These are phyloP conservation scores for Saturnispora sekii DNA, from an alignment of 805 yeast genomes.

Conservation along the genomic window DNA sequence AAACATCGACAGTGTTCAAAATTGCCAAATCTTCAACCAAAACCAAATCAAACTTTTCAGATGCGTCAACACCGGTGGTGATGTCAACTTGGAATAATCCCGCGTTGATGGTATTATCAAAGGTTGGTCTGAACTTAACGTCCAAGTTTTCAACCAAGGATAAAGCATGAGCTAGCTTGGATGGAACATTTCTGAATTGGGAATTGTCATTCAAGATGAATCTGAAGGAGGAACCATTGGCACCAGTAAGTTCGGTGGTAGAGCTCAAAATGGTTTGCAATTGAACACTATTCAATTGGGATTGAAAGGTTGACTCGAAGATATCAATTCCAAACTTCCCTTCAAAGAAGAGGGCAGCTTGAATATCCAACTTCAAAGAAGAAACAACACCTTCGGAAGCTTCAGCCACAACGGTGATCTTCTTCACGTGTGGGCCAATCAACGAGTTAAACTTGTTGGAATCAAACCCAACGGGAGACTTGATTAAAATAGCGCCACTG, in stretches of 20 bases:
- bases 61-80: slow-evolving; percentile 23
- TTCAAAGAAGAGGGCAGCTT: slow-evolving; percentile 55
- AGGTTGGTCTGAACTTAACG: slow-evolving; percentile 52
- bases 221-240: slow-evolving; percentile 31
- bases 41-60: slow-evolving; percentile 54
- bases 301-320: slow-evolving; percentile 38
- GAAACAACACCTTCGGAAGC: slow-evolving; percentile 22
- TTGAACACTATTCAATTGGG: slow-evolving; percentile 21
- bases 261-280: slow-evolving; percentile 18
- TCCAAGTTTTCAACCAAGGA: slow-evolving; percentile 49
- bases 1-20: slow-evolving; percentile 50
- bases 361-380: slow-evolving; percentile 58
- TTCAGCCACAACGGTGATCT: slow-evolving; percentile 63
- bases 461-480: slow-evolving; percentile 78
- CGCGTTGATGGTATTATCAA: slow-evolving; percentile 62
- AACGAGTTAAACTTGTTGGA: slow-evolving; percentile 45
- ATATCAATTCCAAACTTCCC: slow-evolving; percentile 35
- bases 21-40: slow-evolving; percentile 53
- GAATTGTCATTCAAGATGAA: slow-evolving; percentile 67
- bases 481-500: slow-evolving; percentile 56
- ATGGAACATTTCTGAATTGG: slow-evolving; percentile 43
- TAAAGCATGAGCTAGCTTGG: slow-evolving; percentile 57
- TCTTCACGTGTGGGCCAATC: slow-evolving; percentile 49
- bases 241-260: background rate
- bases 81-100: slow-evolving; percentile 70